Base-by-base conservation (phyloP, 306 rosid genomes). In the Prunus armeniaca region DNA sequence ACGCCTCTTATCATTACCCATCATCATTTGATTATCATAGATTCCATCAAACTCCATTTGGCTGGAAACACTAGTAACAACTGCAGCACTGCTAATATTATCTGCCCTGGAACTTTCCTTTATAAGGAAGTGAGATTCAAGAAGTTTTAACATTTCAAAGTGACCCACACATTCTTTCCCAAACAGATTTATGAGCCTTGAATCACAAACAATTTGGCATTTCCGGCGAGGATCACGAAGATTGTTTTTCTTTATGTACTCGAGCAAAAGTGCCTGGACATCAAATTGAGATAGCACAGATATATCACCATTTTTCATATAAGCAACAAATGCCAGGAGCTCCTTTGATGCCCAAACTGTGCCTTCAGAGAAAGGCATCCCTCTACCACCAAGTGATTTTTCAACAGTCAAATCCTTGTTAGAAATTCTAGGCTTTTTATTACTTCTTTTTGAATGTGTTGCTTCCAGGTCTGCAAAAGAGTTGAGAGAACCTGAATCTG, bases 261-360 rank as follows among this genome's bases (percentile, higher is more conserved):
- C 96, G 18, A 84, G 87, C 90, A 96, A 55, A 76, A 96, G 90
- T 47, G 25, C 79, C 81, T 96, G 88, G 15, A 84, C 93, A 60
- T 88, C 99, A 76, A 78, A 88, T 83, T 82, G 96, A 27, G 98
- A 75, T 76, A 88, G 74, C 65, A 73, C 72, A 43, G 98, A 84
- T 22, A 83, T 82, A 75, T 92, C 93, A 30, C 97, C 98, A 85
- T 89, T 87, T 86, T 80, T 91, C 93, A 92, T 84, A 76, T 92
- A 89, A 24, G 93, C 85, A 87, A 96, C 99, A 84, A 96, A 92
- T 82, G 92, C 96, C 80, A 92, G 79, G 73, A 96, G 97, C 86
- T 88, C 99, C 71, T 87, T 88, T 12, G 97, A 78, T 73, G 98
- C 99, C 99, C 99, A 96, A 65, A 51, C 77, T 34, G 84, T 70